Evolutionary conservation across 305 asterid genomes (phyloP), one percentile per base, ranked within the genome.

Genomic region (Vinca major): DNA sequence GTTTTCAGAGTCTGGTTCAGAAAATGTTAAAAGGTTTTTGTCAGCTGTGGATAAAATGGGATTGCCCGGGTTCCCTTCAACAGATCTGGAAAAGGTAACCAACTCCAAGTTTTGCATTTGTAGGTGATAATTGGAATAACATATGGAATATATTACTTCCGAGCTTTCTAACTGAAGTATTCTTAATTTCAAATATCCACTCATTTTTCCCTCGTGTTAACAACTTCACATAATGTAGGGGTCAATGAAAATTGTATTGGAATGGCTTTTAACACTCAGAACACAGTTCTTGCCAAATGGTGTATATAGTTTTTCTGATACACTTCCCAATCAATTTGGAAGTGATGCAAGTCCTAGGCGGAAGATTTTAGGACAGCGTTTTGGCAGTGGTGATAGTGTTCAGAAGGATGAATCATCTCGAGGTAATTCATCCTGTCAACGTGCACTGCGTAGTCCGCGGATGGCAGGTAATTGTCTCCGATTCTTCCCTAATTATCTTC

Each of bases 31-130:
- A 26, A 85, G 84, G 69, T 93, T 90, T 69, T 77, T 93, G 63
- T 78, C 88, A 57, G 91, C 95, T 57, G 74, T 89, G 87, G 94
- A 86, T 47, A 77, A 79, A 73, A 82, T 84, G 80, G 86, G 90
- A 66, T 64, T 90, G 75, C 89, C 90, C 14, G 77, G 90, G 75
- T 93, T 93, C 79, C 89, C 81, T 73, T 72, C 74, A 50, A 82
- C 84, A 47, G 99, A 93, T 71, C 78, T 93, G 64, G 87, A 89
- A 81, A 85, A 79, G 92, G 99, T 90, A 69, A 72, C 52, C 41
- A 62, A n/a, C 11, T 61, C 39, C 21, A 13, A 56, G 63, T 33
- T 60, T n/a, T 62, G 10, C 43, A 14, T 6, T 13, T 54, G 56
- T 65, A 26, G 55, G 19, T 50, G 8, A 7, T 50, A 60, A 61